A percentile compares a stretch with the other conserved stretches of the same genome.
These are phyloP conservation scores for Dorcoceras hygrometricum DNA, from an alignment of 257 asterid genomes.

Conservation along the genomic window DNA sequence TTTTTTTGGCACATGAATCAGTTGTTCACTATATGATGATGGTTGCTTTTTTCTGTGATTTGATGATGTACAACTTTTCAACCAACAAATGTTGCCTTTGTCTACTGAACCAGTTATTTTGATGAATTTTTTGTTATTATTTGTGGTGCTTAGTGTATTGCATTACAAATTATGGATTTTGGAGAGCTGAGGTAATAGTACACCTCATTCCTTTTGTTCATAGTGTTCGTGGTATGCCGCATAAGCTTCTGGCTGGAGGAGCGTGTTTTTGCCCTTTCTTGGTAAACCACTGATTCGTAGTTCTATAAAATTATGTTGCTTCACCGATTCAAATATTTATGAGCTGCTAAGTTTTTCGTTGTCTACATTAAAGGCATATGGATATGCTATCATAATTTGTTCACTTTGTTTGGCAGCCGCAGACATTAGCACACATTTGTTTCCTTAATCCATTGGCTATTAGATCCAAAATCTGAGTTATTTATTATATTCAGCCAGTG, in stretches of 20 bases:
- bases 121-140: constrained; percentile 1
- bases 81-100: not conserved
- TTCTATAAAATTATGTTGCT: not conserved
- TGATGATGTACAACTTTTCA: not conserved
- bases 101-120: not conserved
- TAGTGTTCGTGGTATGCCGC: not conserved
- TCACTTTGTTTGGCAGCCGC: not conserved
- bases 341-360: not conserved
- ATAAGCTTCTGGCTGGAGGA: no score
- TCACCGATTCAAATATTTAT: no score
- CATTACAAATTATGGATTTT: not conserved
- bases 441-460: not conserved
- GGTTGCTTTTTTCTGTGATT: not conserved
- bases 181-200: not conserved
- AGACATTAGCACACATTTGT: not conserved
- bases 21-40: not conserved
- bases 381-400: not conserved
- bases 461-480: not conserved
- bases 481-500: not conserved
- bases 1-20: constrained; percentile 1
- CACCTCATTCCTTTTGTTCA: not conserved
- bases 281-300: not conserved
- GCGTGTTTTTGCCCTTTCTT: no score
- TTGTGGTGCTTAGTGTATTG: not conserved
- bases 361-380: not conserved